Base-by-base conservation (phyloP, 495 filamentous ascomycete species). In the Cairneyella variabilis region DNA sequence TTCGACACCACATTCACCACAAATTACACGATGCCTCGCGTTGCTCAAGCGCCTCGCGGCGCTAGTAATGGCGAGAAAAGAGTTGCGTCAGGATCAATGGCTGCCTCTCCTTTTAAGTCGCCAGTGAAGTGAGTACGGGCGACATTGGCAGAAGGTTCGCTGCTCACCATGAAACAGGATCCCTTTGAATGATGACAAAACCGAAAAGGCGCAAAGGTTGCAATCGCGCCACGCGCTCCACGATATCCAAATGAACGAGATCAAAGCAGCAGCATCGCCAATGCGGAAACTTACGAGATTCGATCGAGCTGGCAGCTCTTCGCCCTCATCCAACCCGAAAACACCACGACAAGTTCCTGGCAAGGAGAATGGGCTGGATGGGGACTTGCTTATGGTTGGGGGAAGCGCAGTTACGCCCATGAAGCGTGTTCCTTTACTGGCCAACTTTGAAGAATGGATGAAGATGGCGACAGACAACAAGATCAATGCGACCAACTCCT, bases 401-500 rank as follows among this genome's bases (percentile, higher is more conserved):
- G 80, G 81, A 27, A 78, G 72, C 39, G 88, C 84, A 14, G 86
- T 96, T 44, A 97, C 93, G 26, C 93, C 93, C 14, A 90, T 96
- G 86, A 95, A 96, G 76, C 87, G 93, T 37, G 89, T 96, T 27
- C 95, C 93, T 0, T 87, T 99, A 51, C 67, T 97, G 47, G 95
- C 95, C 47, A 97, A 97, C 70, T 99, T 97, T 63, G 93, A 99
- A 69, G 95, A 99, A 65, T 97, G 93, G 93, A 97, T 99, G 95
- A 99, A 97, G 79, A 91, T 97, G 89, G 95, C 95, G 9, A 97
- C 92, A 20, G 93, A 99, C 74, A 99, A 99, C 76, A 99, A 99
- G 77, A 99, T 99, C 72, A 99, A 97, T 65, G 95, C 93, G 37
- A 83, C 88, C 21, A 99, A 99, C 68, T 97, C 93, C 16, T 99